Base-by-base conservation (phyloP, 2,329 filamentous ascomycete species). In the Claviceps arundinis region DNA sequence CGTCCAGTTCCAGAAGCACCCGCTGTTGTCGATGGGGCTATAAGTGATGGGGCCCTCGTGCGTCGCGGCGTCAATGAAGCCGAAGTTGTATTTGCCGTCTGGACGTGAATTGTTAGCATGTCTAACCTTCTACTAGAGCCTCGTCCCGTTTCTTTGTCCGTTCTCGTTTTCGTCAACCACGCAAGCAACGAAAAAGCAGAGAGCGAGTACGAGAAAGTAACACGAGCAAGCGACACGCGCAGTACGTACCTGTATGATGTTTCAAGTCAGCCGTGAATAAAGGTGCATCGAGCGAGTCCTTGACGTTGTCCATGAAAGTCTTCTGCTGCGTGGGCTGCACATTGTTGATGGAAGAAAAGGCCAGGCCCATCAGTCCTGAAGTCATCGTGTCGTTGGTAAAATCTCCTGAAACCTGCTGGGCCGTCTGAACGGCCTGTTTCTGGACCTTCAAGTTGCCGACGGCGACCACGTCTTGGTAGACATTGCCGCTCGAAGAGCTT, bases 61-160 rank as follows among this genome's bases (percentile, higher is more conserved):
- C 59, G 85, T 81, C 52, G 68, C 69, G 2, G 61, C 62, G 63
- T 90, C 83, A 60, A 90, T 81, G 58, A 67, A 74, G 55, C 87
- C 87, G 60, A 90, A 90, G 62, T 88, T 82, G 68, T 88, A 90
- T 34, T 77, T 74, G 46, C 85, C 85, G 2, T 73, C 71, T 45
- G 14, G 17, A 9, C 3, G 40, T 37, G 19, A 22, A 5, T 5
- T 24, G 11, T 44, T 44, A 44, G 42, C 6, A 44, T 44, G 26
- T 9, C 26, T 8, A 3, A 9, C 9, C 8, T 8, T 30, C 26
- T 30, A 9, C 7, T 8, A 30, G 26, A 3, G 26, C 26, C 26
- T 9, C 7, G 8, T 30, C 9, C 26, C 26, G 8, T 30, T 30
- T 30, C 2, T 2, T 30, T 30, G 1, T 30, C 26, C 7, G 7